Base-by-base conservation (phyloP, 257 asterid species). In the Solanum rostratum region DNA sequence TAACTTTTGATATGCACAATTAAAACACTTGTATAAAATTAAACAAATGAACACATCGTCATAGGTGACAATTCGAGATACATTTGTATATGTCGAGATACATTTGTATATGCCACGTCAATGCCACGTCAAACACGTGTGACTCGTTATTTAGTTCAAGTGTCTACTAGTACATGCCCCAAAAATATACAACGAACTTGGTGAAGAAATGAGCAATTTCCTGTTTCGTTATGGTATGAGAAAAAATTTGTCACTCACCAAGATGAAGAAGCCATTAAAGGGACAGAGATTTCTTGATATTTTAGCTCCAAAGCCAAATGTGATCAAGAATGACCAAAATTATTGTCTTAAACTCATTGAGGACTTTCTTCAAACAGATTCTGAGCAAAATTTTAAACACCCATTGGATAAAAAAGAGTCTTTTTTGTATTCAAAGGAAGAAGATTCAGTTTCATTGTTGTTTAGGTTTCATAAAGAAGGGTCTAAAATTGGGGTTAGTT, bases 221-320 rank as follows among this genome's bases (percentile, higher is more conserved):
- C 18, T 49, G 16, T 16, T 27, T 7, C 82, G 45, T 49, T 49
- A 76, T 76, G 63, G 45, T 4, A 24, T 76, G 0, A 76, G 45
- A 49, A 76, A 16, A 76, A 76, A 49, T 0, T 76, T 27, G 2
- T 11, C 45, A 24, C 60, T 74, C 30, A 18, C 59, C 4, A 83
- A 52, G 65, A 60, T 83, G 20, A 82, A 79, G 53, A 11, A 11
- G 13, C 66, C 24, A 50, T 49, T 71, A 13, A 83, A 83, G 46
- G 86, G 86, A 30, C 27, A 33, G 13, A 84, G 83, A 53, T 45
- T 89, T 60, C 22, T 86, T 9, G 84, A 85, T 29, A 80, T 88
- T 14, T 46, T 86, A 73, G 73, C 89, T 29, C 63, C 92, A 55
- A 86, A 87, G 80, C 86, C 49, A 83, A 86, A 83, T 70, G 85